Evolutionary conservation across 768 basidiomycete species (phyloP).

Genomic region (Phanerodontia chrysosporium): DNA sequence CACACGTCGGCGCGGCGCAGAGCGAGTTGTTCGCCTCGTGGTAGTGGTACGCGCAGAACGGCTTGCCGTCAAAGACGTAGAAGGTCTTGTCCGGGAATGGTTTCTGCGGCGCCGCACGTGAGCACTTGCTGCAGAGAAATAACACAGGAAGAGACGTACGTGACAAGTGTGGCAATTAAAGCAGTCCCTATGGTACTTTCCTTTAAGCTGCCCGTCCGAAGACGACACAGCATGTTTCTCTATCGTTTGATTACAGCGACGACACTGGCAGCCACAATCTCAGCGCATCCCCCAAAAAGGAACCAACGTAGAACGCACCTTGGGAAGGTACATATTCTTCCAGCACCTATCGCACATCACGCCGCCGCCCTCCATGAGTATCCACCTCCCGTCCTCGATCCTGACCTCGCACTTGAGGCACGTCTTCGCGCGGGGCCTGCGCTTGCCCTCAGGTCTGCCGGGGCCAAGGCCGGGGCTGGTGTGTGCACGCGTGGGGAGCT

Average conservation of each 20-base stretch:
- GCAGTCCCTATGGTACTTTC: conserved; percentile 90
- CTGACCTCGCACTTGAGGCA: conserved; percentile 67
- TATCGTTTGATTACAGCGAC: conserved; percentile 81
- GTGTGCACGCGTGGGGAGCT: conserved; percentile 52
- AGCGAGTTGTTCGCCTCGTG: conserved; percentile 89
- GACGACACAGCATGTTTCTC: conserved; percentile 90
- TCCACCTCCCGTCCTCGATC: conserved; percentile 82
- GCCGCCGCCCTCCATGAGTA: conserved; percentile 66
- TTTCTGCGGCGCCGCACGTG: conserved; percentile 41
- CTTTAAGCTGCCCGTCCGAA: conserved; percentile 90
- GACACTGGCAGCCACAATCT: conserved; percentile 52
- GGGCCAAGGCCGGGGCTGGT: conserved; percentile 43
- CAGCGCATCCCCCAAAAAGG: not conserved
- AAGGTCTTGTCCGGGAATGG: conserved; percentile 91
- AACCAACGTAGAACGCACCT: conserved; percentile 43
- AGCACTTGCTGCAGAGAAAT: not conserved
- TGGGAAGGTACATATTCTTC: conserved; percentile 95
- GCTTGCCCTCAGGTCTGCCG: conserved; percentile 21
- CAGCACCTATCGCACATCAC: conserved; percentile 88
- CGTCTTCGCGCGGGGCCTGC: conserved; percentile 16
- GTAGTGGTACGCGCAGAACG: conserved; percentile 89
- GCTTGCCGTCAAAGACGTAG: conserved; percentile 88
- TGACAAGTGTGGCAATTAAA: conserved; percentile 86
- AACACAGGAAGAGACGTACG: conserved; percentile 34
- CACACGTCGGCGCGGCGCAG: conserved; percentile 74